These are phyloP conservation scores for Microdochium nivale DNA, from an alignment of 2,329 filamentous ascomycete species.

Conservation along the genomic window DNA sequence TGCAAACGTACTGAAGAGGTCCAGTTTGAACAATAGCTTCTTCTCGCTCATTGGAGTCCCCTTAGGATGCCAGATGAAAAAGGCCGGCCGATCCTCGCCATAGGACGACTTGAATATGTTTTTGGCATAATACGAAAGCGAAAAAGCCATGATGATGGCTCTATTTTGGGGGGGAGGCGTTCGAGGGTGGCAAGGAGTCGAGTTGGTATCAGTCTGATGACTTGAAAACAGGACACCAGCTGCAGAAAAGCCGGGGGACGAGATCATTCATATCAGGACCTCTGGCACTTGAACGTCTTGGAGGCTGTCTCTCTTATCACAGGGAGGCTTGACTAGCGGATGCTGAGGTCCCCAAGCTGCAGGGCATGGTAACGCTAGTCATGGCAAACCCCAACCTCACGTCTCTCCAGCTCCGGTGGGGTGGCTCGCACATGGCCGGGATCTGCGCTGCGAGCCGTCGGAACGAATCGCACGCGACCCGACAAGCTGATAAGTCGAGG, in stretches of 20 bases:
- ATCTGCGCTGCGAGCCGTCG: neutral
- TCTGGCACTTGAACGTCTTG: neutral
- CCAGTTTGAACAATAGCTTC: conserved; percentile 20
- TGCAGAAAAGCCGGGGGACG: neutral
- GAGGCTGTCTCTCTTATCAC: neutral
- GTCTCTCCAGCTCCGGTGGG: neutral
- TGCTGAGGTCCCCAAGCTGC: neutral
- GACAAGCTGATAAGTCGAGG: neutral
- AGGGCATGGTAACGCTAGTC: neutral
- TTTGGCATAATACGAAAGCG: conserved; percentile 8
- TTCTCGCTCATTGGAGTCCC: conserved; percentile 13
- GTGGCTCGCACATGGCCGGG: neutral
- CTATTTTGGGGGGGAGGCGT: neutral
- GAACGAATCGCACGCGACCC: neutral
- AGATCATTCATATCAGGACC: neutral
- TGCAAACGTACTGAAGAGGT: conserved; percentile 15
- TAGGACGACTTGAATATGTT: conserved; percentile 20
- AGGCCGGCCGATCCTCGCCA: conserved; percentile 10
- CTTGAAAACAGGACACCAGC: neutral
- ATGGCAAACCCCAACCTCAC: neutral
- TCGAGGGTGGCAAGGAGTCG: neutral
- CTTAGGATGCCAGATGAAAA: conserved; percentile 18
- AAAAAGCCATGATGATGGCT: conserved; percentile 4
- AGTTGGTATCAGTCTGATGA: neutral
- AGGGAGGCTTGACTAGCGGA: neutral